Conservation (phyloP, 2,329 filamentous ascomycete species). For the Curvularia eragrostidis region DNA sequence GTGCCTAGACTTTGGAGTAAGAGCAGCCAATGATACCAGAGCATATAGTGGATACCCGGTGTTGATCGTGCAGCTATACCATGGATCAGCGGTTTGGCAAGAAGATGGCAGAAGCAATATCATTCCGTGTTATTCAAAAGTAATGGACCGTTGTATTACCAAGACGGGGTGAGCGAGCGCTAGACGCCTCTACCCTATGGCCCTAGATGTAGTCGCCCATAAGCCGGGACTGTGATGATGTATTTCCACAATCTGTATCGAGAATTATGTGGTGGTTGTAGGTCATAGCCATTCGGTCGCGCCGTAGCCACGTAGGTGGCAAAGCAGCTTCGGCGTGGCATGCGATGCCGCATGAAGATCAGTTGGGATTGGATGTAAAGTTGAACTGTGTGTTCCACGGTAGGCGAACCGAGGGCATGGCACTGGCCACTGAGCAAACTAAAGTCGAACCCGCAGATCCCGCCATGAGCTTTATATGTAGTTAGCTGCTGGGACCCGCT, state of each 20-base stretch:
- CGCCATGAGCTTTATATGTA: too few species aligned
- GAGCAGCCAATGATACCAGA: not conserved
- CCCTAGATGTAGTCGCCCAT: not conserved
- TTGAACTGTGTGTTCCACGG: slow-evolving; percentile 1
- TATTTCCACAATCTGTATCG: not conserved
- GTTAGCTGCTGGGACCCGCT: too few species aligned
- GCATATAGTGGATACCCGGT: not conserved
- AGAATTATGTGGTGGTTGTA: slow-evolving; percentile 3
- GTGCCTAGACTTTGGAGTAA: not conserved
- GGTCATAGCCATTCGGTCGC: not conserved
- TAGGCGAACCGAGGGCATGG: not conserved
- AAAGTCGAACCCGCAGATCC: not conserved
- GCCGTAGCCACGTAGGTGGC: not conserved
- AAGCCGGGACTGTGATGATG: not conserved
- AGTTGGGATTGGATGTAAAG: slow-evolving; percentile 1
- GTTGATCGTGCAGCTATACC: not conserved
- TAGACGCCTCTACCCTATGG: not conserved
- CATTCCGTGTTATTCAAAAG: not conserved
- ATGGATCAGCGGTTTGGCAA: not conserved
- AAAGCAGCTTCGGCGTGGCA: not conserved
- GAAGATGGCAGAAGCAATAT: not conserved
- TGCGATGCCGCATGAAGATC: slow-evolving; percentile 4
- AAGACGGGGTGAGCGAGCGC: not conserved
- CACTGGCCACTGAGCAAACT: not conserved
- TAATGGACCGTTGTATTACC: not conserved